Percentiles rank a stretch among this genome's conserved stretches.
phyloP scores from a whole-genome alignment of 371 early-diverging fungal genomes.

The Choanephora cucurbitarum region DNA sequence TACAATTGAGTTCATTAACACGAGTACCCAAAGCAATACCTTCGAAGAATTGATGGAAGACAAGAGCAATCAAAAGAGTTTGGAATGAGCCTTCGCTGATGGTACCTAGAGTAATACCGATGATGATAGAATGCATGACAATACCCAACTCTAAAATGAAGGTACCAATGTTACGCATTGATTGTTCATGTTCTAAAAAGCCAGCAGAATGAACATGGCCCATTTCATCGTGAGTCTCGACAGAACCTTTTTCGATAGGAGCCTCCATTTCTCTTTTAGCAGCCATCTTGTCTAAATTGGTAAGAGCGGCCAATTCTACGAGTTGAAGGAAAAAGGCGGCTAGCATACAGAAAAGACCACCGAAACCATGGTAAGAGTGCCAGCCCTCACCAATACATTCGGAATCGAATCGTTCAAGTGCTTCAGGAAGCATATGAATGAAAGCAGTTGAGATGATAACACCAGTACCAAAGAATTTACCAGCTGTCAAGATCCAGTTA shows the following conservation, averaged over 20 bases:
- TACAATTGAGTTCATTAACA: slow-evolving; percentile 68
- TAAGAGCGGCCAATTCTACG: slow-evolving; percentile 37
- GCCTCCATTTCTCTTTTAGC: slow-evolving; percentile 7
- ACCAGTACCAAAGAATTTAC: slow-evolving; percentile 53
- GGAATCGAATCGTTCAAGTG: slow-evolving; percentile 39
- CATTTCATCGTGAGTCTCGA: background rate
- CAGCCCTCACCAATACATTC: slow-evolving; percentile 41
- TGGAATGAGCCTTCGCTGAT: slow-evolving; percentile 25
- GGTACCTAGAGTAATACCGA: slow-evolving; percentile 71
- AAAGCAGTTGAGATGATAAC: slow-evolving; percentile 52
- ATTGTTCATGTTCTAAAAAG: slow-evolving; percentile 36
- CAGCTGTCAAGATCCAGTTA: slow-evolving; percentile 39
- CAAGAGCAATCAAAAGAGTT: slow-evolving; percentile 71
- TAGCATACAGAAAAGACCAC: slow-evolving; percentile 51
- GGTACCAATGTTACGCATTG: slow-evolving; percentile 43
- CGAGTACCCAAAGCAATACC: slow-evolving; percentile 83
- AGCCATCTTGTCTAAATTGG: slow-evolving; percentile 27
- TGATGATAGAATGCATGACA: slow-evolving; percentile 83
- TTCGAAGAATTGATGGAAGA: slow-evolving; percentile 90
- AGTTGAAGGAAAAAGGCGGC: slow-evolving; percentile 46
- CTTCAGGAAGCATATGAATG: slow-evolving; percentile 51
- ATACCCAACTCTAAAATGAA: slow-evolving; percentile 84
- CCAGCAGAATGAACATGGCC: slow-evolving; percentile 43
- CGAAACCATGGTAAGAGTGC: slow-evolving; percentile 43
- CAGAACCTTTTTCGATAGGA: slow-evolving; percentile 11